Percentiles rank a stretch among this genome's conserved stretches.
These are phyloP conservation scores for Lipomyces chichibuensis DNA, from an alignment of 805 yeast species.

Conservation along the genomic window DNA sequence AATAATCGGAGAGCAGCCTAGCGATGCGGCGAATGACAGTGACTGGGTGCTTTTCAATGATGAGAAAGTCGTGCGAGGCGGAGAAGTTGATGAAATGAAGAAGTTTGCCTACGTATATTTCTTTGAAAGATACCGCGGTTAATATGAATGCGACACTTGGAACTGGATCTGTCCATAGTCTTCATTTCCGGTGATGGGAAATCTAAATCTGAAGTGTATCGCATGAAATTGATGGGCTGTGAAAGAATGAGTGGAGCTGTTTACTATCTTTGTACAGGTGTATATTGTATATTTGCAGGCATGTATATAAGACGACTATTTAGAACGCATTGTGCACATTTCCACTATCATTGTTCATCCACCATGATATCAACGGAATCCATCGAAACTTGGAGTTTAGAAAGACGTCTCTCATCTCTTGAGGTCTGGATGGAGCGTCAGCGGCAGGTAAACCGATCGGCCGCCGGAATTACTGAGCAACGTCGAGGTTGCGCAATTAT, in stretches of 20 bases:
- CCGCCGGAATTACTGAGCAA: too few species aligned
- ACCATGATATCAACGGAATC: too few species aligned
- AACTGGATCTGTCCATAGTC: not conserved
- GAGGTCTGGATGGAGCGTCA: too few species aligned
- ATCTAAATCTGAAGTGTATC: too few species aligned
- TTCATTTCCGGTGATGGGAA: not conserved
- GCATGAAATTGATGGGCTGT: not conserved
- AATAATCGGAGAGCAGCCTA: constrained; percentile 22
- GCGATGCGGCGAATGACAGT: constrained; percentile 40
- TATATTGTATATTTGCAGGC: not conserved
- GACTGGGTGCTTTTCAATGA: constrained; percentile 85
- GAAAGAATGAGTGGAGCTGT: not conserved
- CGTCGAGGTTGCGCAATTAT: too few species aligned
- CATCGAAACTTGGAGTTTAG: too few species aligned
- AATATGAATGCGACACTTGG: not conserved
- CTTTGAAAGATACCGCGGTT: constrained; percentile 40
- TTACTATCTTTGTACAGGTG: not conserved
- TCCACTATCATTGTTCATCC: too few species aligned
- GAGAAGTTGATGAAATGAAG: constrained; percentile 50
- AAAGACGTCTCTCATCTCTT: too few species aligned
- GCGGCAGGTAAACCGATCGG: too few species aligned
- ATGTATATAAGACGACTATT: not conserved
- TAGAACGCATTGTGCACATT: not conserved
- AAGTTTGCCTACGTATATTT: constrained; percentile 55
- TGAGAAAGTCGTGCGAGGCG: constrained; percentile 72